Conservation (phyloP, 306 rosid species). For the Amphicarpaea edgeworthii region DNA sequence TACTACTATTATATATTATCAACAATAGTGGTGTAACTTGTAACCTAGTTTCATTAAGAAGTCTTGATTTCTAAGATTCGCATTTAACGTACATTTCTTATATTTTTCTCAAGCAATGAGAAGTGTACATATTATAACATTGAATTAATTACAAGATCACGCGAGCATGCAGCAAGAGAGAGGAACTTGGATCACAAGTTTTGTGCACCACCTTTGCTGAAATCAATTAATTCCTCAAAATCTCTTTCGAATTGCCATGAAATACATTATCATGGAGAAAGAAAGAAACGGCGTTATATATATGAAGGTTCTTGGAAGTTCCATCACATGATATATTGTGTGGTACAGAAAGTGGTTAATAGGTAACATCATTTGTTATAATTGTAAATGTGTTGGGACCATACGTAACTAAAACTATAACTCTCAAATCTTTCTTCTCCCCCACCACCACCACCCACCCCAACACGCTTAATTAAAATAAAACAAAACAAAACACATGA, state of each 20-base stretch:
- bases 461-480: slow-evolving; percentile 24
- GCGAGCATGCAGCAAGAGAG: not conserved
- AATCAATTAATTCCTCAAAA: slow-evolving; percentile 9
- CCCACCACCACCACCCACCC: slow-evolving; percentile 41
- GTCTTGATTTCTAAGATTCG: slow-evolving; percentile 1
- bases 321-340: slow-evolving; percentile 34
- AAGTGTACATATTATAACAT: too few species aligned
- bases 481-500: not conserved
- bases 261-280: too few species aligned
- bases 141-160: not conserved
- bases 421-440: slow-evolving; percentile 40
- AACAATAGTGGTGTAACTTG: not conserved
- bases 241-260: slow-evolving; percentile 13
- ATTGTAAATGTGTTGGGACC: slow-evolving; percentile 56
- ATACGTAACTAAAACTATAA: slow-evolving; percentile 42
- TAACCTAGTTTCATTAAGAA: not conserved
- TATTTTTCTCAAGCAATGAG: too few species aligned
- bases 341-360: slow-evolving; percentile 48
- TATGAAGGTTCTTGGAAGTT: slow-evolving; percentile 37
- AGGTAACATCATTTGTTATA: slow-evolving; percentile 61
- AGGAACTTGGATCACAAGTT: not conserved
- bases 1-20: not conserved
- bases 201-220: slow-evolving; percentile 3
- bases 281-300: too few species aligned
- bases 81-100: slow-evolving; percentile 4